A percentile compares a stretch with the other conserved stretches of the same genome.
Conservation (phyloP, 306 rosid species). For the Cyamopsis tetragonoloba region DNA sequence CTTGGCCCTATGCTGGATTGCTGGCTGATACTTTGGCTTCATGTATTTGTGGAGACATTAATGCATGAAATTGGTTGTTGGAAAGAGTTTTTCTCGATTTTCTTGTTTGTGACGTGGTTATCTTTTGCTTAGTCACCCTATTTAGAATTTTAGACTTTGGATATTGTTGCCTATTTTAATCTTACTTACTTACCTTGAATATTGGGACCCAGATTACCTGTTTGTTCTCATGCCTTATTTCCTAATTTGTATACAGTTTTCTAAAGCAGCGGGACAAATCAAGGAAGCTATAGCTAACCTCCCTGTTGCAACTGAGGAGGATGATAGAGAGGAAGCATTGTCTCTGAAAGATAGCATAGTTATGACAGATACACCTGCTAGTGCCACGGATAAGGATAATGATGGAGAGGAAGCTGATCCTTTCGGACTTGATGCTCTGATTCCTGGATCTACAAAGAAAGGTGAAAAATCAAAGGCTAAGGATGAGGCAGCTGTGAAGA, state of each 20-base stretch:
- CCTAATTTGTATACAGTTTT: conserved; percentile 47
- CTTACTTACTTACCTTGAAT: not conserved
- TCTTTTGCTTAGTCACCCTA: conserved; percentile 2
- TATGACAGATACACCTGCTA: conserved; percentile 23
- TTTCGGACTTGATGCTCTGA: conserved; percentile 83
- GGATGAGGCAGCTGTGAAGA: conserved; percentile 43
- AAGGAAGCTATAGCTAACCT: conserved; percentile 73
- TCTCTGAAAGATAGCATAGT: conserved; percentile 43
- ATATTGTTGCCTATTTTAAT: not conserved
- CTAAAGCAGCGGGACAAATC: conserved; percentile 72
- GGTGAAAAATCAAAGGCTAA: conserved; percentile 54
- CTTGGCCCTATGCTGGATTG: not conserved
- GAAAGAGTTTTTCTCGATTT: not conserved
- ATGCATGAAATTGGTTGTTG: not conserved
- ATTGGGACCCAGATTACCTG: not conserved
- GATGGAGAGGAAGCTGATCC: conserved; percentile 62
- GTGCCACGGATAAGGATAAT: conserved; percentile 33
- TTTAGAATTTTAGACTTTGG: conserved; percentile 12
- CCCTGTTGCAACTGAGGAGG: conserved; percentile 75
- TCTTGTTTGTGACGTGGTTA: conserved; percentile 6
- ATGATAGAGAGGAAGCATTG: conserved; percentile 67
- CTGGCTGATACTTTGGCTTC: conserved; percentile 10
- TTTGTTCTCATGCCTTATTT: conserved; percentile 23
- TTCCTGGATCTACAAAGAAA: conserved; percentile 57
- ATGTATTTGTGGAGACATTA: conserved; percentile 9